phyloP scores from a whole-genome alignment of 257 asterid species.

The Solanum infundibuliforme region DNA sequence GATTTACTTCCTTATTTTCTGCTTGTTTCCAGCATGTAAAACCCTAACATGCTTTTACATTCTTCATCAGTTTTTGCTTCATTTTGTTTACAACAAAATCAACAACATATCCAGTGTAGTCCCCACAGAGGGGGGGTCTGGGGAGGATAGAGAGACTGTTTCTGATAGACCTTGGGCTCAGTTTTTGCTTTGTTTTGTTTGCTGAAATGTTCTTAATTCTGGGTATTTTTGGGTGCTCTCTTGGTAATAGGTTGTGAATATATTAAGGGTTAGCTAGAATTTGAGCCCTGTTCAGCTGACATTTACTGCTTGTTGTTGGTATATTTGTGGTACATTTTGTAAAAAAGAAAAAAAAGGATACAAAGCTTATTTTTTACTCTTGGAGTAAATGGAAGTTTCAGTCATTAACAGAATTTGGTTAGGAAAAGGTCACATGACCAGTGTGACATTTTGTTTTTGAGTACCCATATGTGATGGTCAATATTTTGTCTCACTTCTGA shows the following conservation, averaged over 20 bases:
- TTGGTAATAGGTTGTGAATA: background rate
- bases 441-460: background rate
- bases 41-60: background rate
- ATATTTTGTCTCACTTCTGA: background rate
- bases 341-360: background rate
- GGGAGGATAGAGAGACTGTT: background rate
- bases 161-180: background rate
- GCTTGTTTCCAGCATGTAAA: background rate
- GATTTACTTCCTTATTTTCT: background rate
- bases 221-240: background rate
- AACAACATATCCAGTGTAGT: background rate
- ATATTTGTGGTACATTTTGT: background rate
- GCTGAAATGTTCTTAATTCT: background rate
- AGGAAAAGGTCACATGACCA: background rate
- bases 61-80: background rate
- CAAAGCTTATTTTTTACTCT: background rate
- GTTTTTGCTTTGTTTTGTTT: background rate
- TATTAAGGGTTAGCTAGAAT: background rate
- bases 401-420: background rate
- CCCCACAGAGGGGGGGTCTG: background rate
- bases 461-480: background rate
- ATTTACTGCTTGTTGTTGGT: background rate
- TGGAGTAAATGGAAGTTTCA: background rate
- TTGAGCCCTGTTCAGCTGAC: background rate
- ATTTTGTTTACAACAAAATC: background rate